Evolutionary conservation across 257 asterid species (phyloP).

Genomic region (Cynanchum wilfordii): DNA sequence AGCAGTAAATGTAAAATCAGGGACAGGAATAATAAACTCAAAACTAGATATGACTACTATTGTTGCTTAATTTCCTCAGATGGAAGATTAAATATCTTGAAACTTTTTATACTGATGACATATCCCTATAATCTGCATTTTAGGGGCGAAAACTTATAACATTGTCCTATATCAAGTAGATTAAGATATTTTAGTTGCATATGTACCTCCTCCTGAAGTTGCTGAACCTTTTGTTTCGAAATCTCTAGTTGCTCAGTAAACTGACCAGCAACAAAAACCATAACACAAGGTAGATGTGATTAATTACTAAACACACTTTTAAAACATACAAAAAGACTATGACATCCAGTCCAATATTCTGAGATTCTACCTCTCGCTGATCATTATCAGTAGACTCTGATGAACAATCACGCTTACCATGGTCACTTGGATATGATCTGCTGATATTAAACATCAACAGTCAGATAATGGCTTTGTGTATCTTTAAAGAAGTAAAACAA

Average conservation of each 20-base stretch:
- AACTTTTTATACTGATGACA: neutral
- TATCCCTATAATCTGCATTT: slow-evolving; percentile 4
- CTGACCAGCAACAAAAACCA: slow-evolving; percentile 33
- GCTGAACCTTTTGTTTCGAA: slow-evolving; percentile 57
- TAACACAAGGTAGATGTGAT: slow-evolving; percentile 8
- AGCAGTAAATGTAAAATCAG: neutral
- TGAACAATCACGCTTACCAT: slow-evolving; percentile 47
- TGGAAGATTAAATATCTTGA: neutral
- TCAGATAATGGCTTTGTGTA: slow-evolving; percentile 13
- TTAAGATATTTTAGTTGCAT: slow-evolving; percentile 1
- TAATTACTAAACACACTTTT: neutral
- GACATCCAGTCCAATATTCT: slow-evolving; percentile 10
- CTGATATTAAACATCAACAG: slow-evolving; percentile 17
- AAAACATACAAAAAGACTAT: slow-evolving; percentile 8
- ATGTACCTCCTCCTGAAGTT: slow-evolving; percentile 63
- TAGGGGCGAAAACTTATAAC: slow-evolving; percentile 2
- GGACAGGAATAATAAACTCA: neutral
- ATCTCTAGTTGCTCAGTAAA: slow-evolving; percentile 36
- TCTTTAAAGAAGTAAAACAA: slow-evolving; percentile 13
- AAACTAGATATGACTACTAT: neutral
- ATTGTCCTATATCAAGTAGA: neutral
- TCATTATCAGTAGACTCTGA: slow-evolving; percentile 46
- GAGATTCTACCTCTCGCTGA: slow-evolving; percentile 46
- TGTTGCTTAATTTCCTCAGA: neutral
- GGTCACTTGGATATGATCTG: slow-evolving; percentile 52